These are phyloP conservation scores for Cryphonectria carpinicola DNA, from an alignment of 2,329 filamentous ascomycete species.

Conservation along the genomic window DNA sequence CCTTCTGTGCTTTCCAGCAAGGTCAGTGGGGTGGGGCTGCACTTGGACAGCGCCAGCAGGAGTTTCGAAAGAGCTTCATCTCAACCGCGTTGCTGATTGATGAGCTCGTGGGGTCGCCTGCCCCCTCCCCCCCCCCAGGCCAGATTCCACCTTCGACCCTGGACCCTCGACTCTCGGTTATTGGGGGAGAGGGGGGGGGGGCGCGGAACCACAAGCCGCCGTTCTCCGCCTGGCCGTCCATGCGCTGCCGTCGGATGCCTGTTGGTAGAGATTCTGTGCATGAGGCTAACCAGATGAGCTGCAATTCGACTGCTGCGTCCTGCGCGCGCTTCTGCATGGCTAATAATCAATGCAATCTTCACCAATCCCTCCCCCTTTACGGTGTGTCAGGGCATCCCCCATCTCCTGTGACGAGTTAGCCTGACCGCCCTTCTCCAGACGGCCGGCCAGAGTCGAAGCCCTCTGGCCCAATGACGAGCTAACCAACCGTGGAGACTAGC, in stretches of 20 bases:
- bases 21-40: neutral
- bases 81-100: conserved; percentile 18
- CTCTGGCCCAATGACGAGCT: conserved; percentile 3
- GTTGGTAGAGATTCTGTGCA: neutral
- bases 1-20: neutral
- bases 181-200: neutral
- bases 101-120: conserved; percentile 11
- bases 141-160: neutral
- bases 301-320: conserved; percentile 1
- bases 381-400: neutral
- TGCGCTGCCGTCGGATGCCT: conserved; percentile 1
- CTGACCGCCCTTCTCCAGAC: conserved; percentile 22
- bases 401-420: neutral
- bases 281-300: conserved; percentile 5
- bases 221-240: conserved; percentile 2
- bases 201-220: neutral
- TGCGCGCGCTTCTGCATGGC: neutral
- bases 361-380: neutral
- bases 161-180: conserved; percentile 10
- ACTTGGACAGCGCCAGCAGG: neutral
- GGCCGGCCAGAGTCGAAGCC: conserved; percentile 6
- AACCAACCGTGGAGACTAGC: conserved; percentile 4
- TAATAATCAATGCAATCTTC: neutral
- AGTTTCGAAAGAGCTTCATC: conserved; percentile 8
- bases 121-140: neutral